Evolutionary conservation across 2,329 filamentous ascomycete species (phyloP).

Genomic region (Akanthomyces lecanii): DNA sequence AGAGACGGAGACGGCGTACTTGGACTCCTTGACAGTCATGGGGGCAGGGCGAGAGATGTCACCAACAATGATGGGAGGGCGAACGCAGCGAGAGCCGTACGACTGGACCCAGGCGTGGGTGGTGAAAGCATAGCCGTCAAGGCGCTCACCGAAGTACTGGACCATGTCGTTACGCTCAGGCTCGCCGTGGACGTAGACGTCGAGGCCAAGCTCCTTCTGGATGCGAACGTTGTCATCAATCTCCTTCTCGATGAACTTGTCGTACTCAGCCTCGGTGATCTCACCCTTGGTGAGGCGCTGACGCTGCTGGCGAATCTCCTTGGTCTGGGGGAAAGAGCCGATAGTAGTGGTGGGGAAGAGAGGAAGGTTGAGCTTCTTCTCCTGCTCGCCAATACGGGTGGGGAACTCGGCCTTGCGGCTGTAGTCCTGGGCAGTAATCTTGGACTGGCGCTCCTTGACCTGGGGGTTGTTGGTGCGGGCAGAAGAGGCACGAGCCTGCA

Average conservation of each 20-base stretch:
- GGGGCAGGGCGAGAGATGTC: conserved; percentile 94
- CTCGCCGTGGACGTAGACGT: conserved; percentile 97
- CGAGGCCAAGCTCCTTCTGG: conserved; percentile 95
- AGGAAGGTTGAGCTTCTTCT: conserved; percentile 87
- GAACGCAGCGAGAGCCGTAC: conserved; percentile 97
- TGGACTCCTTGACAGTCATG: conserved; percentile 99
- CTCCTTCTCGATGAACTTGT: conserved; percentile 99
- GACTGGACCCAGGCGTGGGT: conserved; percentile 98
- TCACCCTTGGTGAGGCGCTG: conserved; percentile 99
- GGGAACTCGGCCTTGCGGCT: conserved; percentile 90
- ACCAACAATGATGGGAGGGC: conserved; percentile 96
- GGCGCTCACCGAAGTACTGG: conserved; percentile 98
- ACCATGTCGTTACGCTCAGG: conserved; percentile 99
- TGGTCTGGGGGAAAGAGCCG: conserved; percentile 98
- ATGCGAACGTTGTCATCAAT: conserved; percentile 92
- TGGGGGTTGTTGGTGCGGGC: conserved; percentile 94
- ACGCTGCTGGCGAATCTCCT: conserved; percentile 93
- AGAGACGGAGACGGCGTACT: conserved; percentile 93
- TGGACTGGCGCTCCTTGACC: conserved; percentile 93
- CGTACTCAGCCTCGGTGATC: conserved; percentile 87
- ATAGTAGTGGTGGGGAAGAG: conserved; percentile 99
- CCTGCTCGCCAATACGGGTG: conserved; percentile 78
- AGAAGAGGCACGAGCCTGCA: conserved; percentile 85
- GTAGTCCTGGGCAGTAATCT: conserved; percentile 80
- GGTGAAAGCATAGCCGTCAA: conserved; percentile 97